Evolutionary conservation across 306 rosid genomes (phyloP), one percentile per base, ranked within the genome.

Genomic region (peach (Prunus persica)): DNA sequence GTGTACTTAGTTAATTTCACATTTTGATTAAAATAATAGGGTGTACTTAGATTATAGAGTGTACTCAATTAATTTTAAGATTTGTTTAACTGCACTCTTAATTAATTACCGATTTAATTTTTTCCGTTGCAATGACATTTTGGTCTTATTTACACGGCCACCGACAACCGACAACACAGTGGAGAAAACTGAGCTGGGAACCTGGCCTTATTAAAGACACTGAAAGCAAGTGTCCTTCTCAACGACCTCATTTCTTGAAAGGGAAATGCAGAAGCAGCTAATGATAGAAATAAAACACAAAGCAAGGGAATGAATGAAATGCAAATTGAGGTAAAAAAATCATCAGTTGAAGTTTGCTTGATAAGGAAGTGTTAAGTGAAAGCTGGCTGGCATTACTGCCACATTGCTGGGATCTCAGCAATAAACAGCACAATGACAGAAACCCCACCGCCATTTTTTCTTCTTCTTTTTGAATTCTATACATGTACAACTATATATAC

Each of bases 141-240:
- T 67, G 38, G 71, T 34, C 49, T 51, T 38, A 7, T 38, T 69
- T 4, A 19, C 28, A 10, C 2, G 14, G 12, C 60, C 61, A 76
- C 80, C 76, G 73, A 80, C 65, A 34, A 16, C 3, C 76, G 73
- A 80, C 65, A 34, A 16, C 2, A 69, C 34, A 74, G 76, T 67
- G 55, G 38, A 6, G 0, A 7, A 49, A 12, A 28, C 0, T 34
- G 45, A 34, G 79, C 28, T 65, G 68, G 25, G 15, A 30, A 11
- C 19, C 22, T 11, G 8, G 38, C 7, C 8, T 24, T 12, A 34
- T 34, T 13, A 13, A 22, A 68, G 25, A 58, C 8, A 9, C 10
- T 24, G 24, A 55, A 55, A 34, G 51, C 20, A 61, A 1, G 63
- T 3, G 50, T 8, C 10, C 14, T 54, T 3, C 0, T 12, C 2